A percentile compares a stretch with the other conserved stretches of the same genome.
Evolutionary conservation across 805 yeast genomes (phyloP).

Genomic region (Torulaspora gathmanii): DNA sequence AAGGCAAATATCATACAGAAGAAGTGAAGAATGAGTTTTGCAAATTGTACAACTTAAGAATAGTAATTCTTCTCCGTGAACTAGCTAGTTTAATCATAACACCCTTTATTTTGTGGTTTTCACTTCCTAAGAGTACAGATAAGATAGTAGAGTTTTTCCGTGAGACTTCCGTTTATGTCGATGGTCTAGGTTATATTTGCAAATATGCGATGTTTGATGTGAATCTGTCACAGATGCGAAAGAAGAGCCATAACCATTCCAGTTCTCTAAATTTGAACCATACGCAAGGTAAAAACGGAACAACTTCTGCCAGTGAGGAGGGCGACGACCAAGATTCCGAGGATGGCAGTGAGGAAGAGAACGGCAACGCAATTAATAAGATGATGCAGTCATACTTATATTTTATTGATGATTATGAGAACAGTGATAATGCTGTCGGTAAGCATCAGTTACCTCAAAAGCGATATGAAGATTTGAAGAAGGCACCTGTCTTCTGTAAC

Average conservation of each 20-base stretch:
- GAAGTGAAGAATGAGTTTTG: slow-evolving; percentile 82
- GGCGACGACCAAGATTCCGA: slow-evolving; percentile 11
- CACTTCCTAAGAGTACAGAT: slow-evolving; percentile 68
- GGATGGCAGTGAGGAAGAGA: slow-evolving; percentile 15
- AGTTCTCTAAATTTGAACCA: slow-evolving; percentile 7
- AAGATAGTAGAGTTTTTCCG: slow-evolving; percentile 85
- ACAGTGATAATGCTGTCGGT: slow-evolving; percentile 37
- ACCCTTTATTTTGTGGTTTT: slow-evolving; percentile 86
- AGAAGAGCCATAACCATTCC: slow-evolving; percentile 12
- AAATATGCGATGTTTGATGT: slow-evolving; percentile 84
- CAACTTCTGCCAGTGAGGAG: slow-evolving; percentile 11
- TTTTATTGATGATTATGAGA: slow-evolving; percentile 79
- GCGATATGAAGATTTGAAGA: slow-evolving; percentile 5
- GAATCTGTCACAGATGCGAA: slow-evolving; percentile 33
- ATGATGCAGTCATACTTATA: slow-evolving; percentile 89
- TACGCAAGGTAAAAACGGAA: slow-evolving; percentile 13
- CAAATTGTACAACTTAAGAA: slow-evolving; percentile 65
- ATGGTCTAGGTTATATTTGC: slow-evolving; percentile 92
- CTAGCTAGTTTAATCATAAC: slow-evolving; percentile 75
- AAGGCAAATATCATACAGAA: slow-evolving; percentile 76
- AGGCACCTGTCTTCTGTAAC: slow-evolving; percentile 10
- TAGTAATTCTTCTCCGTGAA: slow-evolving; percentile 69
- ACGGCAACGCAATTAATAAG: slow-evolving; percentile 54
- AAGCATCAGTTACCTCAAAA: slow-evolving; percentile 30
- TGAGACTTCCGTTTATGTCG: slow-evolving; percentile 84